Percentiles rank a stretch among this genome's conserved stretches.
These are phyloP conservation scores for Myxozyma vanderwaltii DNA, from an alignment of 805 yeast species.

Conservation along the genomic window DNA sequence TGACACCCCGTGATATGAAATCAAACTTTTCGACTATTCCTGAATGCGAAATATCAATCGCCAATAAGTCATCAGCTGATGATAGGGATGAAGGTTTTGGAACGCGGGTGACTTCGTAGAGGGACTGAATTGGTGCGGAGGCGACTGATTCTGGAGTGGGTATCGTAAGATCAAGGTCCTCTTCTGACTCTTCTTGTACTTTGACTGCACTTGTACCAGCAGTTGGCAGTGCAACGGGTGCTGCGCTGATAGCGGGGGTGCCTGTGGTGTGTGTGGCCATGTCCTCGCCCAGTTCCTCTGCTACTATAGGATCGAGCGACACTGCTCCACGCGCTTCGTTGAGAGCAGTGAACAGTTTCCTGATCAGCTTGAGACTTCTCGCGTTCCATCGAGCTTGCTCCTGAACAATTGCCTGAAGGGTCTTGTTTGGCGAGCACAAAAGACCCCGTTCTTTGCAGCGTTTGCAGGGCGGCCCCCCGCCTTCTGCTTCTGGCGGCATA, in stretches of 20 bases:
- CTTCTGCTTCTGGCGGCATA: conserved; percentile 20
- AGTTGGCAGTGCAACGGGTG: neutral
- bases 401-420: conserved; percentile 16
- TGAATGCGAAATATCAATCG: conserved; percentile 9
- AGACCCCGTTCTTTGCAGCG: conserved; percentile 23
- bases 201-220: neutral
- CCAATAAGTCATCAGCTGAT: neutral
- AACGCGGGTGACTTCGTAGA: conserved; percentile 22
- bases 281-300: conserved; percentile 4
- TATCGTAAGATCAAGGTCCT: neutral
- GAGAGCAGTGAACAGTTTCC: neutral
- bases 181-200: neutral
- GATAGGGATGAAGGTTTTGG: neutral
- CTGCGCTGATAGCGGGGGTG: neutral
- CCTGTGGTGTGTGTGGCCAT: neutral
- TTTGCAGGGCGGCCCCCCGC: conserved; percentile 24
- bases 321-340: conserved; percentile 1
- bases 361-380: conserved; percentile 6
- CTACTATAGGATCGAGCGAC: neutral
- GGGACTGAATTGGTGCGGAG: conserved; percentile 25
- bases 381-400: conserved; percentile 28
- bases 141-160: conserved; percentile 21
- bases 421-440: conserved; percentile 25
- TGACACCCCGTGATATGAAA: conserved; percentile 21
- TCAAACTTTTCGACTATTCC: conserved; percentile 18